Conservation (phyloP, 495 filamentous ascomycete genomes). For the Aspergillus carlsbadensis region DNA sequence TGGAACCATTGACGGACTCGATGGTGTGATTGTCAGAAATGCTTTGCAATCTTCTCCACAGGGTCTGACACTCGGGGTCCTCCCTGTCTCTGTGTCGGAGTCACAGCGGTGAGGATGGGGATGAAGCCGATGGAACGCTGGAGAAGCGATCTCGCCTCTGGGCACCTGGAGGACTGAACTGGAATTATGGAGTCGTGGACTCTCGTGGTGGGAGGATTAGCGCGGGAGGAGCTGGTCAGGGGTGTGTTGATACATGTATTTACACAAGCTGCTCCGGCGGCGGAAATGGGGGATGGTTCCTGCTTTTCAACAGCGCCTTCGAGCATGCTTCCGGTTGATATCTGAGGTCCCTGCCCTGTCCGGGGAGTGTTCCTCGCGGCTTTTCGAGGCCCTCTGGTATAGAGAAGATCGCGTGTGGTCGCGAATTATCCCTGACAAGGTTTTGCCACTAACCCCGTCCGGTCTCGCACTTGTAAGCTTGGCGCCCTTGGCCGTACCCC, state of each 20-base stretch:
- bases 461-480: conserved; percentile 4
- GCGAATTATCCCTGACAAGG: not conserved
- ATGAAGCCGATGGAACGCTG: not conserved
- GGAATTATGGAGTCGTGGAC: not conserved
- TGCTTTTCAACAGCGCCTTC: no score
- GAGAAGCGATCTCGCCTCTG: not conserved
- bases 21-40: conserved; percentile 42
- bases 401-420: conserved; percentile 2
- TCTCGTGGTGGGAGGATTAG: not conserved
- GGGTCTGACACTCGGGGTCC: not conserved
- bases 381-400: not conserved
- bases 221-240: conserved; percentile 1
- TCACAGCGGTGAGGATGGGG: not conserved
- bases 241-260: conserved; percentile 2
- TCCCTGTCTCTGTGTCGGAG: not conserved
- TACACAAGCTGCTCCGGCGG: not conserved
- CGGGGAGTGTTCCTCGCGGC: no score
- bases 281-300: no score
- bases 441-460: not conserved
- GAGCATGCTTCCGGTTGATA: no score
- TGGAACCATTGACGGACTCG: conserved; percentile 35
- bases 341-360: no score
- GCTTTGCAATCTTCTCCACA: conserved; percentile 2
- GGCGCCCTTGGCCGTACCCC: not conserved
- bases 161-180: not conserved